These are phyloP conservation scores for Microthlaspi erraticum DNA, from an alignment of 345 rosid species.

Conservation along the genomic window DNA sequence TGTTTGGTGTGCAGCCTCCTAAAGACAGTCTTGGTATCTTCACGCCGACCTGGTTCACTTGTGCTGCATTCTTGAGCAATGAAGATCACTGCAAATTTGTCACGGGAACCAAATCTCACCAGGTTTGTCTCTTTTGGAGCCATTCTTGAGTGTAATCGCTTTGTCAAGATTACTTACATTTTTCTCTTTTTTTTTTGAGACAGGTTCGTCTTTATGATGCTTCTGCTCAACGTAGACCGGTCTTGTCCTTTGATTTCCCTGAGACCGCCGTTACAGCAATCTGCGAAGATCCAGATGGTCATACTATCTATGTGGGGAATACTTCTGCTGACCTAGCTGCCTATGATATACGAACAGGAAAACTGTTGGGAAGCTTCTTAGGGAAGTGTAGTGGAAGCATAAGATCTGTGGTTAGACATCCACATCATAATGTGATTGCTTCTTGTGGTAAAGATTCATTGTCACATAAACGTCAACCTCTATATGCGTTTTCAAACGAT, in stretches of 20 bases:
- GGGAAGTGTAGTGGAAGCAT: slow-evolving; percentile 32
- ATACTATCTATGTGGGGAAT: slow-evolving; percentile 81
- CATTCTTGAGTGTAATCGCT: neutral
- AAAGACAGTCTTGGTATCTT: slow-evolving; percentile 83
- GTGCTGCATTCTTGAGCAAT: slow-evolving; percentile 71
- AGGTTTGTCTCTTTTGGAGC: slow-evolving; percentile 50
- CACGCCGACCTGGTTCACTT: slow-evolving; percentile 94
- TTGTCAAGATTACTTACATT: slow-evolving; percentile 9
- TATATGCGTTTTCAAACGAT: neutral
- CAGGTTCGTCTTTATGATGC: slow-evolving; percentile 90
- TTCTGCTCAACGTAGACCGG: slow-evolving; percentile 92
- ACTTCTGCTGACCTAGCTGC: slow-evolving; percentile 96
- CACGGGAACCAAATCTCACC: slow-evolving; percentile 83
- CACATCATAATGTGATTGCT: slow-evolving; percentile 74
- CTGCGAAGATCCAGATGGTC: slow-evolving; percentile 76
- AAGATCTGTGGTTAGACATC: slow-evolving; percentile 84
- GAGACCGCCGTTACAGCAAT: slow-evolving; percentile 80
- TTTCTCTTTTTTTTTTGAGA: slow-evolving; percentile 25
- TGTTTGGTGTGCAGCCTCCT: slow-evolving; percentile 70
- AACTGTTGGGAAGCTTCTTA: slow-evolving; percentile 80
- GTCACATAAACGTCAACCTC: slow-evolving; percentile 12
- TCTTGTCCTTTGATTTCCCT: slow-evolving; percentile 84
- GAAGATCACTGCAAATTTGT: slow-evolving; percentile 90
- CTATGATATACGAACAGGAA: slow-evolving; percentile 87
- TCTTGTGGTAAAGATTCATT: slow-evolving; percentile 78